Evolutionary conservation across 140 eudicot species (phyloP).

Genomic region (Bidens hawaiensis): DNA sequence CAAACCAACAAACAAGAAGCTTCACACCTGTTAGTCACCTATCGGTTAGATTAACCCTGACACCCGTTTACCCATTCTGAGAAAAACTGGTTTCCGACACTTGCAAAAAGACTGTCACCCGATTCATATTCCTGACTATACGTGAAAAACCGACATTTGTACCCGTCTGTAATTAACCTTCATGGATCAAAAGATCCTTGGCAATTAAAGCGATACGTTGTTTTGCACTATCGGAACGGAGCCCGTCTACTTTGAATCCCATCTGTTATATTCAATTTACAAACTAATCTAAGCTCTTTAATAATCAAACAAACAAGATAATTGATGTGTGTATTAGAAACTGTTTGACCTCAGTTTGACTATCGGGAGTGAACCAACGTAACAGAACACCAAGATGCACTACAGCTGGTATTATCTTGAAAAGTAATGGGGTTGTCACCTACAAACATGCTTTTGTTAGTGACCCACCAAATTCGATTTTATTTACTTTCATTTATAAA

Average conservation of each 20-base stretch:
- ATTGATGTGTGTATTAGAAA: background rate
- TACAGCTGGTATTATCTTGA: constrained; percentile 84
- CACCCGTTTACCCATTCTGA: constrained; percentile 10
- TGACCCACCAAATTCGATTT: background rate
- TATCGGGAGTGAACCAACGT: constrained; percentile 91
- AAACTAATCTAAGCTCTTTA: background rate
- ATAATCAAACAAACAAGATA: background rate
- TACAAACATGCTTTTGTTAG: constrained; percentile 18
- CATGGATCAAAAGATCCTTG: constrained; percentile 82
- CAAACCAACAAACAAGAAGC: constrained; percentile 23
- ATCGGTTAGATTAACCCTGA: constrained; percentile 36
- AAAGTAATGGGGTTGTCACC: constrained; percentile 96
- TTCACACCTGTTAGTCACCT: constrained; percentile 46
- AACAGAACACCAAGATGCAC: constrained; percentile 80
- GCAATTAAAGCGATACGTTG: constrained; percentile 82
- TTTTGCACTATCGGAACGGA: constrained; percentile 81
- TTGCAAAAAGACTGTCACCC: constrained; percentile 18
- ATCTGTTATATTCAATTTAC: constrained; percentile 37
- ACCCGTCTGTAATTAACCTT: constrained; percentile 36
- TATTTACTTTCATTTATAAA: background rate
- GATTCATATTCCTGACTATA: constrained; percentile 9
- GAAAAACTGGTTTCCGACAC: constrained; percentile 17
- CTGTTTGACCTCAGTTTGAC: constrained; percentile 64
- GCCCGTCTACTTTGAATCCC: constrained; percentile 68
- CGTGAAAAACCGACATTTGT: constrained; percentile 24